Evolutionary conservation across 768 basidiomycete genomes (phyloP), one percentile per base, ranked within the genome.

Genomic region (Coprinopsis cinerea): DNA sequence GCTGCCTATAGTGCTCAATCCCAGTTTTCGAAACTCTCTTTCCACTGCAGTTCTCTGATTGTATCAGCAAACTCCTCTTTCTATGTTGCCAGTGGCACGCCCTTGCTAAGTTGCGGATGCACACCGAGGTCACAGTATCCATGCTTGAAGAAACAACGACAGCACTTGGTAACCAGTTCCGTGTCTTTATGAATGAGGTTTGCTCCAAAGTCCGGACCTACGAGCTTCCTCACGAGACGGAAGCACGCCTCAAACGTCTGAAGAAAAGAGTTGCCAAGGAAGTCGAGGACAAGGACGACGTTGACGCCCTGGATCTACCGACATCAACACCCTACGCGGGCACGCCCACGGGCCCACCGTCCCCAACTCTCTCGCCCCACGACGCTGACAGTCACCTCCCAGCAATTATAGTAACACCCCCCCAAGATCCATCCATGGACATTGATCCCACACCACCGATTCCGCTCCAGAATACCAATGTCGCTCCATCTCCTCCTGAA

Each of bases 181-280:
- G 65, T 0, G 22, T 55, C 2, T 77, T 77, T 53, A 47, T 53
- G 2, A 37, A 57, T 1, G 13, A 48, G 1, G 64, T 62, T 0
- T 66, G 66, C 44, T 18, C 53, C 0, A 42, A 49, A 1, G 70
- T 61, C 51, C 23, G 49, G 0, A 73, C 71, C 0, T 3, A 52
- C 1, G 72, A 75, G 27, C 57, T 77, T 11, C 73, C 72, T 0
- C 49, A 49, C 1, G 76, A 79, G 44, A 55, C 53, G 3, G 62
- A 57, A 2, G 67, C 71, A 2, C 64, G 67, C 9, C 9, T 34
- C 0, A 45, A 50, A 0, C 52, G 61, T 3, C 51, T 55, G 52
- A 3, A 49, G 39, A 34, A 34, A 34, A 34, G n/a, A 9, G 30
- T n/a, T 34, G 1, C 24, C 18, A 44, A 35, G 24, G 35, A 34